phyloP scores from a whole-genome alignment of 2,329 filamentous ascomycete genomes.

The Neonectria magnoliae region DNA sequence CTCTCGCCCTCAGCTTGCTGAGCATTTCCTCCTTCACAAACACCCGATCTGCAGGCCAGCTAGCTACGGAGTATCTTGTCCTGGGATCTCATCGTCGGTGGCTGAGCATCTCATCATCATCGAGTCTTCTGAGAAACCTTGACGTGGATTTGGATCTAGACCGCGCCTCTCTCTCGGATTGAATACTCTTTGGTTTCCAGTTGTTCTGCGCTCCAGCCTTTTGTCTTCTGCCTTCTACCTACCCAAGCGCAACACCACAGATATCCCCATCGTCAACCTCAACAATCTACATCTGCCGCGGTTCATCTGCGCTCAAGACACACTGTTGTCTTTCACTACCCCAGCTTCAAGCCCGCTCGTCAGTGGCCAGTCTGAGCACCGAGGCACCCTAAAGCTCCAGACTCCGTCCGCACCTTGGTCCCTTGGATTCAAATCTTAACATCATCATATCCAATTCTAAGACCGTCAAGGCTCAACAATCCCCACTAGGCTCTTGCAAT shows the following conservation, averaged over 20 bases:
- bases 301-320: background rate
- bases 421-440: background rate
- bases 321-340: background rate
- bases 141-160: background rate
- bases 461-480: background rate
- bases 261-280: background rate
- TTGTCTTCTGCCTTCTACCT: background rate
- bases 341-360: background rate
- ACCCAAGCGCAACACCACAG: background rate
- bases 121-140: background rate
- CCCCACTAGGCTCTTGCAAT: background rate
- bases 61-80: background rate
- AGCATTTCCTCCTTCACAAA: background rate
- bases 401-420: background rate
- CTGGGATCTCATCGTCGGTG: background rate
- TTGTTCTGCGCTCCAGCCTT: background rate
- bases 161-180: background rate
- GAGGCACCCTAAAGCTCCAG: background rate
- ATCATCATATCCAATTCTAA: background rate
- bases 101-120: background rate
- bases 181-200: background rate
- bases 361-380: background rate
- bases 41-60: background rate
- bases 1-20: background rate
- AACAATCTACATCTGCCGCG: background rate